Conservation (phyloP, 2,329 filamentous ascomycete species). For the Exophiala lecanii-corni region DNA sequence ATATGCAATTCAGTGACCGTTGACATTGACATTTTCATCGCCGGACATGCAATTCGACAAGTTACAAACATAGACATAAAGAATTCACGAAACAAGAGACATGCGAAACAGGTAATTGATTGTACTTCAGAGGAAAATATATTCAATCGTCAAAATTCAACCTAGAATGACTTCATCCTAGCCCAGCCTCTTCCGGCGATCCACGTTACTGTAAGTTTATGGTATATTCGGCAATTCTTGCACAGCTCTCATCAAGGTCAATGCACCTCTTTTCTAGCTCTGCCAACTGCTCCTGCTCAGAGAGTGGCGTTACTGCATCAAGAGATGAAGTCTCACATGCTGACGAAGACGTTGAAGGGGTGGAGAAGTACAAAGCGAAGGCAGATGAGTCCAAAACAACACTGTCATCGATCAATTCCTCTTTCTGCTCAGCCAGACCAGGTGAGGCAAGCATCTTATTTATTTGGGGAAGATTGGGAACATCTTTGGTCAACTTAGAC, state of each 20-base stretch:
- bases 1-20: no score
- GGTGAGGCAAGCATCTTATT: slow-evolving; percentile 19
- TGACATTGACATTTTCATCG: no score
- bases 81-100: no score
- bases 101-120: no score
- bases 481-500: slow-evolving; percentile 11
- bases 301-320: neutral
- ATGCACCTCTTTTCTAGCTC: slow-evolving; percentile 15
- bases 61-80: no score
- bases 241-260: slow-evolving; percentile 21
- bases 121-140: no score
- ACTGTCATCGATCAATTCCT: slow-evolving; percentile 42
- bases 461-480: slow-evolving; percentile 17
- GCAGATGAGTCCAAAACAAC: slow-evolving; percentile 35
- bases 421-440: slow-evolving; percentile 48
- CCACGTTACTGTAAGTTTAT: slow-evolving; percentile 14
- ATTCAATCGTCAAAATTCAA: no score
- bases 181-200: no score
- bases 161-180: no score
- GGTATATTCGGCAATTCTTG: slow-evolving; percentile 12
- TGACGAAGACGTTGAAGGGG: slow-evolving; percentile 9
- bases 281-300: slow-evolving; percentile 10
- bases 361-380: slow-evolving; percentile 17
- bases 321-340: neutral
- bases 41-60: no score